Percentiles rank a stretch among this genome's conserved stretches.
phyloP scores from a whole-genome alignment of 768 basidiomycete genomes.

The Russula virescens region DNA sequence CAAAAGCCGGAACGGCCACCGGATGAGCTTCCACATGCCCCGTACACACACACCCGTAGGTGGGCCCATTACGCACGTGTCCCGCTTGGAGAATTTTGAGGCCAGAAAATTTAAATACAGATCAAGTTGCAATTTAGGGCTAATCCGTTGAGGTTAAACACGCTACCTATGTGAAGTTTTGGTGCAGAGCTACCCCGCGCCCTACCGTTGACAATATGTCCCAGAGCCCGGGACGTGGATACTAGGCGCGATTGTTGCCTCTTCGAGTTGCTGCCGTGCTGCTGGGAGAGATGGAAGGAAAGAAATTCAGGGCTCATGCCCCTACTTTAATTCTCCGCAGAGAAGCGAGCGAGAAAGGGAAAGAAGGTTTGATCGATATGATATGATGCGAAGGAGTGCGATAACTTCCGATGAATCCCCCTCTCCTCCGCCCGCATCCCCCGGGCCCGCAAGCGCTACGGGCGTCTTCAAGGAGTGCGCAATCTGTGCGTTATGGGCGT shows the following conservation, averaged over 20 bases:
- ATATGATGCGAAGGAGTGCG: constrained; percentile 7
- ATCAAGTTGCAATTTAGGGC: constrained; percentile 1
- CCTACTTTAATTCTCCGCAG: constrained; percentile 18
- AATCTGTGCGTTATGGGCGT: neutral
- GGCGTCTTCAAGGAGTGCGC: neutral
- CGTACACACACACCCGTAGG: neutral
- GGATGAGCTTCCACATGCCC: constrained; percentile 2
- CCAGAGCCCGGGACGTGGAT: constrained; percentile 10
- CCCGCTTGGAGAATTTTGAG: constrained; percentile 2
- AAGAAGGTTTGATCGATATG: constrained; percentile 23
- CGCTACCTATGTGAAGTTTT: constrained; percentile 8
- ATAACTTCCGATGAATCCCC: neutral
- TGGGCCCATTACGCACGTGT: constrained; percentile 10
- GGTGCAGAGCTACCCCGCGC: neutral
- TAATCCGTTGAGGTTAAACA: neutral
- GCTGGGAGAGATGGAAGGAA: neutral
- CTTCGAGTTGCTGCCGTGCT: constrained; percentile 9
- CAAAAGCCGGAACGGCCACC: constrained; percentile 2
- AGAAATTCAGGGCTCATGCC: neutral
- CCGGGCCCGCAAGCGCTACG: neutral
- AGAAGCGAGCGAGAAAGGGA: constrained; percentile 1
- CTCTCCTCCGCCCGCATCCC: neutral
- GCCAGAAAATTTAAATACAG: constrained; percentile 7
- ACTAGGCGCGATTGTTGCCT: constrained; percentile 1
- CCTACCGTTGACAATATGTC: neutral